Percentiles rank a stretch among this genome's conserved stretches.
phyloP scores from a whole-genome alignment of 106 monocot genomes.

The Iris macrosiphon region DNA sequence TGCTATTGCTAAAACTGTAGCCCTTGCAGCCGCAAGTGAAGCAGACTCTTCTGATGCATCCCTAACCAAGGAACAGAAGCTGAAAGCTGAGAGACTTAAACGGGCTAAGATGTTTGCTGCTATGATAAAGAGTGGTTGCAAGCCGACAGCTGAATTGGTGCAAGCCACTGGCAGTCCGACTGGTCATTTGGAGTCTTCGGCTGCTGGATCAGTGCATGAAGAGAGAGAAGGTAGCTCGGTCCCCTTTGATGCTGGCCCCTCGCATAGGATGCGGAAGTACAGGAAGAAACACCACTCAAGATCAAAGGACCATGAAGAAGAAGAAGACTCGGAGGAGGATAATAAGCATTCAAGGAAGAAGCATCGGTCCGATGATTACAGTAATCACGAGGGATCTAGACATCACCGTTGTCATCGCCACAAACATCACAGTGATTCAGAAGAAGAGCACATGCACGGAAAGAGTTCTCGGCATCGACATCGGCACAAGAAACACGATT shows the following conservation, averaged over 20 bases:
- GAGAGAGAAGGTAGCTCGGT: slow-evolving; percentile 67
- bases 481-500: not conserved
- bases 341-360: slow-evolving; percentile 30
- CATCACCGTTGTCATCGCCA: slow-evolving; percentile 7
- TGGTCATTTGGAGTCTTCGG: slow-evolving; percentile 12
- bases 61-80: slow-evolving; percentile 75
- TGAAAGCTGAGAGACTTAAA: slow-evolving; percentile 86
- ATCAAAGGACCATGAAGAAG: slow-evolving; percentile 12
- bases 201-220: slow-evolving; percentile 17
- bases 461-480: slow-evolving; percentile 19
- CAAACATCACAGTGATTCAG: slow-evolving; percentile 13
- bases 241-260: slow-evolving; percentile 23
- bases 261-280: slow-evolving; percentile 6
- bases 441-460: slow-evolving; percentile 18
- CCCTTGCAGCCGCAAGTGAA: slow-evolving; percentile 51
- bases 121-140: slow-evolving; percentile 55
- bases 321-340: no score
- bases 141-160: slow-evolving; percentile 11
- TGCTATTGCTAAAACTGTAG: slow-evolving; percentile 66
- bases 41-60: slow-evolving; percentile 69
- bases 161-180: slow-evolving; percentile 5
- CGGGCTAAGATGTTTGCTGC: slow-evolving; percentile 83
- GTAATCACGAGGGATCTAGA: slow-evolving; percentile 8
- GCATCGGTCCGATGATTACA: slow-evolving; percentile 26
- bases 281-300: slow-evolving; percentile 16